Conservation (phyloP, 148 eudicot genomes). For the Hydrangea macrophylla region DNA sequence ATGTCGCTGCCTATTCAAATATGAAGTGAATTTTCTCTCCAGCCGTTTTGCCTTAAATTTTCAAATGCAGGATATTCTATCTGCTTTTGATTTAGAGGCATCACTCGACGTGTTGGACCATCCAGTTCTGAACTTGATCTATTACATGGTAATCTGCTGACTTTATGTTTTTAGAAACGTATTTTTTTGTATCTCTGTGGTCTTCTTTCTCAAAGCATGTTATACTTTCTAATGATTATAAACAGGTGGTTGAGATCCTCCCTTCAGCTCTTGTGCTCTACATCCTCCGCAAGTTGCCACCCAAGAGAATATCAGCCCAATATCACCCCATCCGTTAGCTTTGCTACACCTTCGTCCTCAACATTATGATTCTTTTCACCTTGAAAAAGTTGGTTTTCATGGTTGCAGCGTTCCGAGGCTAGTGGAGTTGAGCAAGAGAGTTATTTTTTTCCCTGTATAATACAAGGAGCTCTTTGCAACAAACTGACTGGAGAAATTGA, state of each 20-base stretch:
- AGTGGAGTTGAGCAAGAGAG: constrained; percentile 6
- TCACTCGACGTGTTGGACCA: constrained; percentile 83
- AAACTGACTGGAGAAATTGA: constrained; percentile 8
- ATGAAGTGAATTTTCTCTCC: neutral
- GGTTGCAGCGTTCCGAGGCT: constrained; percentile 11
- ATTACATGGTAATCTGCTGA: constrained; percentile 60
- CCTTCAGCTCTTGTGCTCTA: constrained; percentile 88
- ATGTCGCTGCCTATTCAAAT: neutral
- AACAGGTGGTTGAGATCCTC: constrained; percentile 89
- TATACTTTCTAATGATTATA: neutral
- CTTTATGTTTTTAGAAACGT: neutral
- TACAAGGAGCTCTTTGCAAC: constrained; percentile 16
- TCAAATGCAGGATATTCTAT: constrained; percentile 59
- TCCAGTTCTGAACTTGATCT: constrained; percentile 72
- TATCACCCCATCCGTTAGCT: constrained; percentile 71
- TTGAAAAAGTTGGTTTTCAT: constrained; percentile 1
- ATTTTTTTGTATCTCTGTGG: neutral
- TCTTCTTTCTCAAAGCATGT: neutral
- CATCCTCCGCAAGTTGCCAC: constrained; percentile 86
- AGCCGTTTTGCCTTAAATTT: neutral
- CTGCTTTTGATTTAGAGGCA: constrained; percentile 74
- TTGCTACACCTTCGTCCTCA: neutral
- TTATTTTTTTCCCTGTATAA: constrained; percentile 15
- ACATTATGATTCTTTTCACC: neutral
- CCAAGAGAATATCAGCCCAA: constrained; percentile 66